Evolutionary conservation across 768 basidiomycete genomes (phyloP).

Genomic region (Lactarius indigo): DNA sequence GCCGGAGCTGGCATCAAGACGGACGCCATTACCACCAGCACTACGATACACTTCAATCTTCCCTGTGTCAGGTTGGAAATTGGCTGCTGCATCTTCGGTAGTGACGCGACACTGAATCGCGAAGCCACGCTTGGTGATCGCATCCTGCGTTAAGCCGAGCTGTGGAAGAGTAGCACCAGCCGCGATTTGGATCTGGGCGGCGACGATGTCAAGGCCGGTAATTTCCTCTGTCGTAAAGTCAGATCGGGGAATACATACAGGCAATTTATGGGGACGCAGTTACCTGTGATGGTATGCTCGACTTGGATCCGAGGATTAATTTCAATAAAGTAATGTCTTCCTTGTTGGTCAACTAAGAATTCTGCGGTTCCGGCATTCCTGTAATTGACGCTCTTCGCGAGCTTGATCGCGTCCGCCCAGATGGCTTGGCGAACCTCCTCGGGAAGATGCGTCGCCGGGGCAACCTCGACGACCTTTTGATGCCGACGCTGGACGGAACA

Average conservation of each 20-base stretch:
- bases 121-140: constrained; percentile 92
- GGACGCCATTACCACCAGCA: constrained; percentile 97
- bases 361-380: constrained; percentile 97
- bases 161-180: constrained; percentile 94
- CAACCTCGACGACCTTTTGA: constrained; percentile 99
- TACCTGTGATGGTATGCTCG: constrained; percentile 98
- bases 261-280: constrained; percentile 25
- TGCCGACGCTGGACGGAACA: constrained; percentile 98
- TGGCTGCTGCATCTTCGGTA: constrained; percentile 89
- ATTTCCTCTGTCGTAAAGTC: constrained; percentile 76
- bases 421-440: constrained; percentile 90
- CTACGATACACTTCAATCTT: constrained; percentile 99
- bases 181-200: constrained; percentile 99
- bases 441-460: constrained; percentile 90
- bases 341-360: constrained; percentile 96
- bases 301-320: constrained; percentile 99
- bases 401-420: constrained; percentile 85
- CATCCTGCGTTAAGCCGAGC: constrained; percentile 93
- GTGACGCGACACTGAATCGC: constrained; percentile 99
- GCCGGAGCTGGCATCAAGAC: constrained; percentile 93
- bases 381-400: constrained; percentile 91
- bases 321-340: constrained; percentile 98
- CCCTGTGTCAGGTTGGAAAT: constrained; percentile 97
- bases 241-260: constrained; percentile 3
- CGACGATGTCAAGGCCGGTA: constrained; percentile 98